These are phyloP conservation scores for Cercospora berteroae DNA, from an alignment of 2,329 filamentous ascomycete genomes.

Conservation along the genomic window DNA sequence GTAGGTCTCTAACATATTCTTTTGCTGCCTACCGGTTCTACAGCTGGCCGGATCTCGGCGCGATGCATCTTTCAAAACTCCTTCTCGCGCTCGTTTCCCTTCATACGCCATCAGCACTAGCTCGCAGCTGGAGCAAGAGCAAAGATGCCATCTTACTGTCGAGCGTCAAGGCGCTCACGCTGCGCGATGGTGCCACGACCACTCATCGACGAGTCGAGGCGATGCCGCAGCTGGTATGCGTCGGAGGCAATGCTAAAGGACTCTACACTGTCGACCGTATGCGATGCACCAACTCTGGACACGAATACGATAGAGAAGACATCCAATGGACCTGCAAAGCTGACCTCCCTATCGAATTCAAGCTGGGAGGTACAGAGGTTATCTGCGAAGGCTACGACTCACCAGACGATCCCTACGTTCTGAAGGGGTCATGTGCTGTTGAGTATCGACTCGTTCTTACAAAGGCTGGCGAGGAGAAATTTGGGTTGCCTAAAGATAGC, in stretches of 20 bases:
- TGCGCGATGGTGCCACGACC: slow-evolving; percentile 67
- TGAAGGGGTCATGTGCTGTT: slow-evolving; percentile 89
- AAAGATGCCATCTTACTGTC: slow-evolving; percentile 53
- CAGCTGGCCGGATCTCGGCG: neutral
- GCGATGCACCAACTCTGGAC: slow-evolving; percentile 84
- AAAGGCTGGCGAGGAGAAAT: slow-evolving; percentile 55
- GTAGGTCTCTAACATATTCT: neutral
- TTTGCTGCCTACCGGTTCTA: neutral
- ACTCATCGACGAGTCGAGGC: slow-evolving; percentile 71
- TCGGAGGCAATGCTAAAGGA: slow-evolving; percentile 59
- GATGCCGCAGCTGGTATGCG: slow-evolving; percentile 71
- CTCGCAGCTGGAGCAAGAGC: slow-evolving; percentile 21
- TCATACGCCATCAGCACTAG: slow-evolving; percentile 12
- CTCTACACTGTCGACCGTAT: slow-evolving; percentile 76
- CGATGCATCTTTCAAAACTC: slow-evolving; percentile 14
- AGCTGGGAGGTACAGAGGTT: slow-evolving; percentile 83
- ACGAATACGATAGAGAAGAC: slow-evolving; percentile 74
- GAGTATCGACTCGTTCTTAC: slow-evolving; percentile 83
- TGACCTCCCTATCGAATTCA: slow-evolving; percentile 60
- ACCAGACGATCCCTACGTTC: slow-evolving; percentile 76
- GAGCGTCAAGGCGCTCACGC: slow-evolving; percentile 73
- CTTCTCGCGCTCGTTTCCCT: slow-evolving; percentile 14
- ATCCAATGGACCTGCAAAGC: slow-evolving; percentile 90
- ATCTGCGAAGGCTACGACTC: slow-evolving; percentile 83
- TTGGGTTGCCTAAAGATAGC: slow-evolving; percentile 7